Evolutionary conservation across 768 basidiomycete species (phyloP), one percentile per base, ranked within the genome.

Genomic region (Xerocomellus amylosporus): DNA sequence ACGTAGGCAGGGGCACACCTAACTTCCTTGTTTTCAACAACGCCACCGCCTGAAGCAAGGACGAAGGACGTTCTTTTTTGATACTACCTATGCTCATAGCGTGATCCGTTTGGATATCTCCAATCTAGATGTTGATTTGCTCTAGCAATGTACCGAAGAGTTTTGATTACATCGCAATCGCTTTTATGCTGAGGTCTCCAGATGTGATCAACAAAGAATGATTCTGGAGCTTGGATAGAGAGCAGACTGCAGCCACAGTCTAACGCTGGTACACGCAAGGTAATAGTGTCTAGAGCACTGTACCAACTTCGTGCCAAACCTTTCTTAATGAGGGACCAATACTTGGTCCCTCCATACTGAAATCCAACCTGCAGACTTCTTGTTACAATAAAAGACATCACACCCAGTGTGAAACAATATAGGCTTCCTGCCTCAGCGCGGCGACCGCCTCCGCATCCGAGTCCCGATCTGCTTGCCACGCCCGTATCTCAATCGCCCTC

Each of bases 21-120:
- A 93, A 94, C 75, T 58, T 83, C 68, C 76, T 94, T 65, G 79
- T 90, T 59, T 93, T 82, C 76, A 93, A 93, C 77, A 93, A 93
- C 60, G 85, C 81, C 7, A 89, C 88, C 8, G 48, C 41, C 3
- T 64, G 49, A 66, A 24, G 26, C 24, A 33, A 22, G 34, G 24
- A 12, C 3, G 5, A 17, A 1, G 14, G 9, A 39, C n/a, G 20
- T 33, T 28, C 2, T 5, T 38, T 26, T 44, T 56, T 43, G 43
- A 38, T 43, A 20, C 34, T 52, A 36, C 24, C n/a, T 46, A 54
- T 56, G 41, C 48, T 44, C 10, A 12, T 43, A 55, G 49, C 14
- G n/a, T 24, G 46, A 37, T 46, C 42, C 56, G 30, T 31, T 8
- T 53, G 34, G 28, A 26, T 40, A 20, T 54, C 13, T 42, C 8